Evolutionary conservation across 805 yeast species (phyloP), one percentile per base, ranked within the genome.

Genomic region (Citeromyces matritensis): DNA sequence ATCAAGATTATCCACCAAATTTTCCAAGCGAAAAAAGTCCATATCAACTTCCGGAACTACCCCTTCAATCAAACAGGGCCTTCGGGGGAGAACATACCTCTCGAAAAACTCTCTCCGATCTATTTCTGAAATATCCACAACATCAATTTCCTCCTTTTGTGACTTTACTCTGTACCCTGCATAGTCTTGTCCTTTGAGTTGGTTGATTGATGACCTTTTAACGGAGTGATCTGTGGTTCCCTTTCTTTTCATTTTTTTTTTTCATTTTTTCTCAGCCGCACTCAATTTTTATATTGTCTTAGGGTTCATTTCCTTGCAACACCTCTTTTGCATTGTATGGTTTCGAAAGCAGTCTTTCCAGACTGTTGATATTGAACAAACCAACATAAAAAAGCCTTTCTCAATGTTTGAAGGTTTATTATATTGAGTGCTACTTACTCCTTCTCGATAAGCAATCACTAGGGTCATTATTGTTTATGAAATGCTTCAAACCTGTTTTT

Each of bases 21-120:
- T 42, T 2, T 49, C 51, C 5, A 60, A 43, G 7, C 44, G 41
- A 36, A 71, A 58, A 4, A 42, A 29, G 2, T 41, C 40, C 4
- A 57, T 25, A 14, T 59, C 50, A 24, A 65, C 35, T 2, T 49
- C 59, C 0, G 54, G 49, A 3, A 55, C 35, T 5, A 47, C 37
- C 3, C 68, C 69, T 5, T 47, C 44, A 23, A 71, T 56, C 31
- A 69, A 55, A 15, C 65, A 69, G 2, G 84, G 83, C 30, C 51
- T 62, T 31, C 77, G 46, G 2, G 44, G 39, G 10, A 40, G 36
- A 6, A 73, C 56, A 43, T 51, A 69, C 3, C 51, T 35, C 9
- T 45, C 36, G 38, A 56, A 64, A 41, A 70, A 69, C 4, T 37
- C 36, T 3, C 33, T 32, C 5, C 40, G 14, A 15, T 25, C 27